Percentiles rank a stretch among this genome's conserved stretches.
Evolutionary conservation across 352 stramenopile species (phyloP).

Genomic region (Phytophthora multivora): DNA sequence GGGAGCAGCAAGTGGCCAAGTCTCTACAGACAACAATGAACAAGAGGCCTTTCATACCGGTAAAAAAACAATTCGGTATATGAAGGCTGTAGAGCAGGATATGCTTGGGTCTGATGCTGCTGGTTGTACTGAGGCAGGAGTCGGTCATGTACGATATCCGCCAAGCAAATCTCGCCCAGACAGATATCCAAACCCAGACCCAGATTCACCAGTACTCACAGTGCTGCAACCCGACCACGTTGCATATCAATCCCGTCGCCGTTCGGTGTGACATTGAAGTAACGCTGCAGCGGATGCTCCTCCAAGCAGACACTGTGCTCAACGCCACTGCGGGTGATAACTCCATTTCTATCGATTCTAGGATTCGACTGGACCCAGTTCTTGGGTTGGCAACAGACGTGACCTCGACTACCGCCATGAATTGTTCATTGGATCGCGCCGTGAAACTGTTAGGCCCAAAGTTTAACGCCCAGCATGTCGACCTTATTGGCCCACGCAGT

Average conservation of each 20-base stretch:
- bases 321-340: neutral
- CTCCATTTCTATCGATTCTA: conserved; percentile 11
- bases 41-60: conserved; percentile 12
- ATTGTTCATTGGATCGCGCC: conserved; percentile 9
- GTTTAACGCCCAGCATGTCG: neutral
- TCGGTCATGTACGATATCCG: neutral
- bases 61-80: neutral
- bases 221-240: conserved; percentile 19
- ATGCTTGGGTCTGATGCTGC: neutral
- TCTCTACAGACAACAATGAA: conserved; percentile 5
- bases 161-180: neutral
- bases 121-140: conserved; percentile 1
- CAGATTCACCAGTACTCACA: conserved; percentile 1
- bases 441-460: conserved; percentile 10
- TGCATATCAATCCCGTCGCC: conserved; percentile 13
- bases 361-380: conserved; percentile 5
- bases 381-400: conserved; percentile 7
- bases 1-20: conserved; percentile 14
- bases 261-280: conserved; percentile 14
- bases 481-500: neutral
- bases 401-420: conserved; percentile 10
- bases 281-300: conserved; percentile 10
- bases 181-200: neutral
- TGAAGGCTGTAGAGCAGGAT: neutral
- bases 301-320: neutral